Percentiles rank a stretch among this genome's conserved stretches.
phyloP scores from a whole-genome alignment of 176 grass and related monocot species.

The Oryza coarctata region DNA sequence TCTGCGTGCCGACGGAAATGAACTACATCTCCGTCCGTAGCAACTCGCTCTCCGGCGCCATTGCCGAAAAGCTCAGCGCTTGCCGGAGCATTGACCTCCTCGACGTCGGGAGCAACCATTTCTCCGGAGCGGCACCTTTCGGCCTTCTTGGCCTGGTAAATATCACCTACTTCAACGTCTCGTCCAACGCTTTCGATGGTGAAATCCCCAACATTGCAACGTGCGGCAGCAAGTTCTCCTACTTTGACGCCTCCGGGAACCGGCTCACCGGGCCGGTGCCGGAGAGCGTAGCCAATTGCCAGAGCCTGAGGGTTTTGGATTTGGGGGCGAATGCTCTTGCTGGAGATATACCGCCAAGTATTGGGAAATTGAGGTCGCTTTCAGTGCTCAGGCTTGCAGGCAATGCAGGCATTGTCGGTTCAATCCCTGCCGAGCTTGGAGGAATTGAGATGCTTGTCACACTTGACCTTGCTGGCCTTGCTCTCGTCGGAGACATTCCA shows the following conservation, averaged over 20 bases:
- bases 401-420: slow-evolving; percentile 52
- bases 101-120: slow-evolving; percentile 77
- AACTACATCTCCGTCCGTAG: slow-evolving; percentile 76
- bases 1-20: slow-evolving; percentile 72
- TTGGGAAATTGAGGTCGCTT: slow-evolving; percentile 71
- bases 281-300: slow-evolving; percentile 53
- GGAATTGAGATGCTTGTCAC: slow-evolving; percentile 73
- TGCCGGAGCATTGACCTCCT: slow-evolving; percentile 76
- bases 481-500: slow-evolving; percentile 76
- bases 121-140: slow-evolving; percentile 64
- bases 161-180: slow-evolving; percentile 95
- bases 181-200: slow-evolving; percentile 78
- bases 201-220: slow-evolving; percentile 56
- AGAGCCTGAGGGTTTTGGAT: slow-evolving; percentile 62
- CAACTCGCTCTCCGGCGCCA: slow-evolving; percentile 62
- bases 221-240: slow-evolving; percentile 55
- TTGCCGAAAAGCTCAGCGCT: slow-evolving; percentile 42
- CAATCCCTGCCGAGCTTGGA: slow-evolving; percentile 64
- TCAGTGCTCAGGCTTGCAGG: slow-evolving; percentile 58
- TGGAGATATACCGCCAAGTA: slow-evolving; percentile 58
- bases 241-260: slow-evolving; percentile 83
- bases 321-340: slow-evolving; percentile 68
- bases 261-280: slow-evolving; percentile 56
- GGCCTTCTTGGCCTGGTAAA: slow-evolving; percentile 52
- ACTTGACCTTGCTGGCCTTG: slow-evolving; percentile 69